Evolutionary conservation across 805 yeast species (phyloP).

Genomic region (Hermanozyma aechmeae): DNA sequence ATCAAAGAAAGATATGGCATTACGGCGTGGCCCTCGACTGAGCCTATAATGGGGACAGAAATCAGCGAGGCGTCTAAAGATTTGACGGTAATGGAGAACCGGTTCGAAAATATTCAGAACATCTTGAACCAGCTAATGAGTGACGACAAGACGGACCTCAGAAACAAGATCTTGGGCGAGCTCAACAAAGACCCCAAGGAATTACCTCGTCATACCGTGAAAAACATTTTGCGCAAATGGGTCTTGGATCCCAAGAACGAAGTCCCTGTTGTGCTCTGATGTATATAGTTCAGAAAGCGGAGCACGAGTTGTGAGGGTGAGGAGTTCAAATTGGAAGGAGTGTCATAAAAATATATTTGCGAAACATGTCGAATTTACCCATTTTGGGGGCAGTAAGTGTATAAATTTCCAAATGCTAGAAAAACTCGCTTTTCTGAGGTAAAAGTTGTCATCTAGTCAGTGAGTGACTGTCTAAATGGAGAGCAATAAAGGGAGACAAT

Average conservation of each 20-base stretch:
- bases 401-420: too few relatives aligned
- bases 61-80: slow-evolving; percentile 18
- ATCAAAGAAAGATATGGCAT: slow-evolving; percentile 30
- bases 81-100: slow-evolving; percentile 12
- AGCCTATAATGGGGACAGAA: slow-evolving; percentile 28
- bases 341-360: too few relatives aligned
- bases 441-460: too few relatives aligned
- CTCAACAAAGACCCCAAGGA: slow-evolving; percentile 19
- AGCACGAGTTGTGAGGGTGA: too few relatives aligned
- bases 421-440: too few relatives aligned
- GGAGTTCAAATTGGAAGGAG: too few relatives aligned
- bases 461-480: too few relatives aligned
- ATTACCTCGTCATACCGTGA: slow-evolving; percentile 46
- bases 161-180: slow-evolving; percentile 13
- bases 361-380: too few relatives aligned
- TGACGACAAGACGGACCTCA: slow-evolving; percentile 13
- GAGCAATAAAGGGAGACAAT: too few relatives aligned
- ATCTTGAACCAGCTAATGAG: background rate
- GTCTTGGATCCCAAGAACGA: slow-evolving; percentile 25
- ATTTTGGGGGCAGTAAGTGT: too few relatives aligned
- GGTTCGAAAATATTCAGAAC: background rate
- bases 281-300: slow-evolving; percentile 1
- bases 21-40: slow-evolving; percentile 31
- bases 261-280: slow-evolving; percentile 7
- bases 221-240: slow-evolving; percentile 66